Base-by-base conservation (phyloP, 371 early-diverging fungal species). In the Cladochytrium tenue region DNA sequence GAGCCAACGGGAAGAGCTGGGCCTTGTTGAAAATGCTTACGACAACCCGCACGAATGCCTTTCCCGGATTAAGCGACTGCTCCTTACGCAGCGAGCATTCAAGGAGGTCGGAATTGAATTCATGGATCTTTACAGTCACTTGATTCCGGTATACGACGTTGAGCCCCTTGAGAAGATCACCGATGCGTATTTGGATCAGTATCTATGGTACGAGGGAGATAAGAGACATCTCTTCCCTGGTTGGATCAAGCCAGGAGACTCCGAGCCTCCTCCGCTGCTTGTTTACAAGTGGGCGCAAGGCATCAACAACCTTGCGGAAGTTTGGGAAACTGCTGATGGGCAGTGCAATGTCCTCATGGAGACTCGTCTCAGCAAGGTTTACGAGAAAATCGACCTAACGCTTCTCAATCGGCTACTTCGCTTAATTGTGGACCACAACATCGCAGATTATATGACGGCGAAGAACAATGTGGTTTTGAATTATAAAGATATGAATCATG, bases 401-500 rank as follows among this genome's bases (percentile, higher is more conserved):
- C 81, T 99, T 28, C 87, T 99, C 51, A 95, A 96, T 67, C 91
- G 95, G 62, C 85, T 99, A 50, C 80, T 99, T 70, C 90, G 96
- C 58, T 83, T 99, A 53, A 91, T 98, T 78, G 84, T 99, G 56
- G 99, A 99, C 80, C 96, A 96, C 83, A 96, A 95, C 73, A 82
- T 99, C 77, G 98, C 97, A 25, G 97, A 99, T 72, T 99, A 99
- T 78, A 97, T 99, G 85, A 95, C 98, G 0, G 94, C 95, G 63
- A 97, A 99, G 84, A 96, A 97, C 83, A 97, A 97, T 80, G 92
- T 95, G 53, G 94, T 89, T 4, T 80, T 99, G 63, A 92, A 86
- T 64, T 99, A 98, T 87, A 99, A 99, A 87, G 99, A 99, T 73
- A 99, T 99, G 82, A 91, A 91, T 76, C 98, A 96, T 81, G 93